Evolutionary conservation across 768 basidiomycete species (phyloP), one percentile per base, ranked within the genome.

Genomic region (Termitomyces sp.): DNA sequence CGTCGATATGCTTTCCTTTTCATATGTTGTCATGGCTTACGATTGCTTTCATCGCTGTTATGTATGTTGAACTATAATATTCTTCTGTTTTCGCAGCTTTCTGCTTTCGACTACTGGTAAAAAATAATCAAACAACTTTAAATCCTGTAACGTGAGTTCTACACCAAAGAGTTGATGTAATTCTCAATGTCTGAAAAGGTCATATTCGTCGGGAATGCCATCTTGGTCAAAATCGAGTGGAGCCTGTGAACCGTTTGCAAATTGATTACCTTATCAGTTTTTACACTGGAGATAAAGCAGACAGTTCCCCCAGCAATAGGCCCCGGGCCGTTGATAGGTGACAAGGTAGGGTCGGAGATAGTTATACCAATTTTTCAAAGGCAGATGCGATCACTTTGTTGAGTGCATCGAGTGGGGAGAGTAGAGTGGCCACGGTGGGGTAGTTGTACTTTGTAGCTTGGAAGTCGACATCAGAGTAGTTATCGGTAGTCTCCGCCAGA

Each of bases 401-500:
- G 22, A 69, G 62, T 13, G 72, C 71, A 56, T 72, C 72, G 0
- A 68, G 68, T 1, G 72, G 71, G 58, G 59, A 61, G 37, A 74
- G 64, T 30, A 74, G 65, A 0, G 65, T 67, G 13, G 40, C 58
- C 16, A 72, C 72, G 12, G 71, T 69, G 5, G 72, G 72, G 58
- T 74, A 74, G 46, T 61, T 57, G 48, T 71, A 74, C 51, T 65
- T 67, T 3, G 64, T 57, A 3, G 65, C 20, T 52, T 72, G 71
- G 57, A 74, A 71, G 49, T 71, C 72, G 32, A 74, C 70, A 44
- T 57, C 68, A 18, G 71, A 73, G 60, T 72, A 72, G 55, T 74
- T 69, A 9, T 63, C 64, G 6, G 69, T 68, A 12, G 64, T 65
- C 27, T 59, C 59, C 10, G 69, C 58, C 18, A 74, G 59, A 26